Percentiles rank a stretch among this genome's conserved stretches.
Evolutionary conservation across 345 rosid genomes (phyloP).

Genomic region (Aquilaria malaccensis): DNA sequence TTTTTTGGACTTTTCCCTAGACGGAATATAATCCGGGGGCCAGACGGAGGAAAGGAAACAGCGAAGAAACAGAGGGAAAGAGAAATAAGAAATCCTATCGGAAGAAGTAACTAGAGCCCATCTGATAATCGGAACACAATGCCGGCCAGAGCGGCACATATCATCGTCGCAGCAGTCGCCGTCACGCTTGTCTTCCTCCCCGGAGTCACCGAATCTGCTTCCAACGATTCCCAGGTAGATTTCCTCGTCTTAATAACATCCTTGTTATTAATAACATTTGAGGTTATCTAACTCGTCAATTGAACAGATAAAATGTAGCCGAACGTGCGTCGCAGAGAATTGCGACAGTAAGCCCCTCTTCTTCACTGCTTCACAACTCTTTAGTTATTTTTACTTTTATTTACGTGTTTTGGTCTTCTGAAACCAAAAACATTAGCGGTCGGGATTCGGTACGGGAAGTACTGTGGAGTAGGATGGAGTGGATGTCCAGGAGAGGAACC

Average conservation of each 20-base stretch:
- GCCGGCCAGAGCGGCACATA: too few relatives aligned
- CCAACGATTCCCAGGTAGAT: conserved; percentile 37
- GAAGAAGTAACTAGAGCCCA: too few relatives aligned
- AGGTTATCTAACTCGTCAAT: not conserved
- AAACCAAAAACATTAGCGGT: conserved; percentile 28
- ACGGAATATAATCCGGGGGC: too few relatives aligned
- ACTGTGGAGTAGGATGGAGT: conserved; percentile 85
- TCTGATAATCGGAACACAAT: too few relatives aligned
- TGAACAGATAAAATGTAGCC: conserved; percentile 59
- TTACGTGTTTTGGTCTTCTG: not conserved
- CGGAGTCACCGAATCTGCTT: conserved; percentile 24
- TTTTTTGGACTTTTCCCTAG: too few relatives aligned
- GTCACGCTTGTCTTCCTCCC: conserved; percentile 29
- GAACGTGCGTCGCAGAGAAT: conserved; percentile 51
- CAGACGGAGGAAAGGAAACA: too few relatives aligned
- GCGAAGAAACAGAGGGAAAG: not conserved
- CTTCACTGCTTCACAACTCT: not conserved
- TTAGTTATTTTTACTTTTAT: not conserved
- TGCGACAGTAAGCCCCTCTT: conserved; percentile 48
- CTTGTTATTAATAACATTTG: not conserved
- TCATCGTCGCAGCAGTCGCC: conserved; percentile 19
- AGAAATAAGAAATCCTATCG: conserved; percentile 2
- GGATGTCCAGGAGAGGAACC: conserved; percentile 90
- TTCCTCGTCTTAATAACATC: not conserved
- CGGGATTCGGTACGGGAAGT: conserved; percentile 87